These are phyloP conservation scores for Ophiosphaerella korrae DNA, from an alignment of 2,329 filamentous ascomycete genomes.

Conservation along the genomic window DNA sequence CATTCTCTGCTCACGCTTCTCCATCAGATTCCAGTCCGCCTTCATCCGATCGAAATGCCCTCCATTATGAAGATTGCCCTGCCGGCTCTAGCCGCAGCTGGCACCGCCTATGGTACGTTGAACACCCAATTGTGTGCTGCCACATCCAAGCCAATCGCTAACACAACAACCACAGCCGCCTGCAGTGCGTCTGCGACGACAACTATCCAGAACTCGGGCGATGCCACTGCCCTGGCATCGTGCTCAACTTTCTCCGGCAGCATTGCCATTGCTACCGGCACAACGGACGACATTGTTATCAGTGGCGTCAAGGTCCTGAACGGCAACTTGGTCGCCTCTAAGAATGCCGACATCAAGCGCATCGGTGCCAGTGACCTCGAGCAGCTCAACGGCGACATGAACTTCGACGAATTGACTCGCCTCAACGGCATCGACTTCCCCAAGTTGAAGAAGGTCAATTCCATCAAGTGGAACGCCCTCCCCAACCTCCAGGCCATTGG, in stretches of 20 bases:
- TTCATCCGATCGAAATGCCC: conserved; percentile 50
- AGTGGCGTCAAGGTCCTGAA: conserved; percentile 65
- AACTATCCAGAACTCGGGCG: conserved; percentile 65
- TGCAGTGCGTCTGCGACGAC: conserved; percentile 55
- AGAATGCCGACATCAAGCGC: conserved; percentile 66
- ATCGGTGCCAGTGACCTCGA: conserved; percentile 66
- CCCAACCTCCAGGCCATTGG: conserved; percentile 64
- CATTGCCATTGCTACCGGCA: conserved; percentile 65
- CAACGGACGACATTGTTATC: conserved; percentile 65
- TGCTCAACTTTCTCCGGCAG: conserved; percentile 74
- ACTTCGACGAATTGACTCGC: conserved; percentile 69
- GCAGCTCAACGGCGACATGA: conserved; percentile 72
- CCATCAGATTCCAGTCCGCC: conserved; percentile 27
- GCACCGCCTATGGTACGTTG: conserved; percentile 57
- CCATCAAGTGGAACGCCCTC: conserved; percentile 74
- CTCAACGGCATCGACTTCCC: conserved; percentile 72
- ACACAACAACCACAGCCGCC: conserved; percentile 29
- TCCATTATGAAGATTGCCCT: conserved; percentile 61
- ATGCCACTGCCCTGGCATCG: conserved; percentile 62
- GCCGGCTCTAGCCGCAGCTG: conserved; percentile 60
- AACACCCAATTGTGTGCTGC: neutral
- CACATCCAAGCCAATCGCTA: conserved; percentile 14
- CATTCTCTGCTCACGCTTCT: conserved; percentile 5
- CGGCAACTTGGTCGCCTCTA: conserved; percentile 58
- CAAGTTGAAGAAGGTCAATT: conserved; percentile 66